phyloP scores from a whole-genome alignment of 2,329 filamentous ascomycete species.

The Pleoardoris graminearum region DNA sequence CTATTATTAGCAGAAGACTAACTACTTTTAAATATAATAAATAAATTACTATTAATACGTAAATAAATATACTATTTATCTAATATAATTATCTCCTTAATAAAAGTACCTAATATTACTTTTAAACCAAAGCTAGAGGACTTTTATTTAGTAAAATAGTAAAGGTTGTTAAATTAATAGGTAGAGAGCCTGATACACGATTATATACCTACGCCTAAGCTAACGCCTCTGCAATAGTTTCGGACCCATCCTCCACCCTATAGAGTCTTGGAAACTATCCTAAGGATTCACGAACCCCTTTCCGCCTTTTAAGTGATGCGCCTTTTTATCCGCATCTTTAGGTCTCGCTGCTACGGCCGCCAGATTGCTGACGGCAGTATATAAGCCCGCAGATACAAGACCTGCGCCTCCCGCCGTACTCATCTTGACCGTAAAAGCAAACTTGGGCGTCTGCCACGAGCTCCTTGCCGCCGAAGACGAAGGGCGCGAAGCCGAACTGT shows the following conservation, averaged over 20 bases:
- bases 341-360: slow-evolving; percentile 46
- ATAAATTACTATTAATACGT: too few relatives aligned
- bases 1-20: too few relatives aligned
- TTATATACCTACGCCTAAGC: too few relatives aligned
- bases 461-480: not conserved
- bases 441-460: slow-evolving; percentile 28
- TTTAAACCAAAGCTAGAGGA: too few relatives aligned
- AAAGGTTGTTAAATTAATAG: too few relatives aligned
- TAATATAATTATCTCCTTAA: too few relatives aligned
- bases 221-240: slow-evolving; percentile 48
- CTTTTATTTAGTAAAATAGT: too few relatives aligned
- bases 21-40: too few relatives aligned
- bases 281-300: slow-evolving; percentile 63
- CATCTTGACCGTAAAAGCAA: slow-evolving; percentile 35
- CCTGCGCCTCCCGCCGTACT: slow-evolving; percentile 30
- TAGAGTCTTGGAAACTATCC: slow-evolving; percentile 54
- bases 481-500: too few relatives aligned
- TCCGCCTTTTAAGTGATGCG: slow-evolving; percentile 57
- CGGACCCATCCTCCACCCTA: slow-evolving; percentile 36
- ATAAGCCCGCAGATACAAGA: slow-evolving; percentile 35
- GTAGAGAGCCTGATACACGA: too few relatives aligned
- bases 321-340: slow-evolving; percentile 50
- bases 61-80: too few relatives aligned
- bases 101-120: too few relatives aligned
- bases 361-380: slow-evolving; percentile 48